Conservation (phyloP, 345 rosid genomes). For the Iberis pinnata region DNA sequence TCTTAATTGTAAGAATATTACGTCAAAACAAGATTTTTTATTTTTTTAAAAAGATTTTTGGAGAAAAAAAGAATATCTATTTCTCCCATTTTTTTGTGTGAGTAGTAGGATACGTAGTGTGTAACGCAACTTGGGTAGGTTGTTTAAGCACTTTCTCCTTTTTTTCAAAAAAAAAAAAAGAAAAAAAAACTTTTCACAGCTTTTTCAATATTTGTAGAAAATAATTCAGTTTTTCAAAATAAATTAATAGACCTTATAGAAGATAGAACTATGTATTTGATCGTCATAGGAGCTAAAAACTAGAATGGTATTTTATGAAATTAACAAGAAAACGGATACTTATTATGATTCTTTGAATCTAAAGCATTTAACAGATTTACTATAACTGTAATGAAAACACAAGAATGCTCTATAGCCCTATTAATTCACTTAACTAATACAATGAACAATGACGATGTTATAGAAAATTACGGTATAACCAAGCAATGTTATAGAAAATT, state of each 20-base stretch:
- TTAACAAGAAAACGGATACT: conserved; percentile 12
- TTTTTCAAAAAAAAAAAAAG: not conserved
- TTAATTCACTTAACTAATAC: too few relatives aligned
- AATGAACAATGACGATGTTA: too few relatives aligned
- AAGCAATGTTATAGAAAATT: too few relatives aligned
- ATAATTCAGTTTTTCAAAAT: not conserved
- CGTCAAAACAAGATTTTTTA: conserved; percentile 16
- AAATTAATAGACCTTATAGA: not conserved
- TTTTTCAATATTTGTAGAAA: conserved; percentile 17
- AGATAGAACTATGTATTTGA: not conserved
- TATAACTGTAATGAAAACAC: conserved; percentile 13
- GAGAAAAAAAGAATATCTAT: not conserved
- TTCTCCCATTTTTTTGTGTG: conserved; percentile 24
- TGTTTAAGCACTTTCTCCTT: conserved; percentile 33
- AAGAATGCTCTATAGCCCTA: too few relatives aligned
- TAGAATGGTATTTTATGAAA: not conserved
- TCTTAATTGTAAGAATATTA: conserved; percentile 26
- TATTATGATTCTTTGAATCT: conserved; percentile 25
- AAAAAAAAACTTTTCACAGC: conserved; percentile 12
- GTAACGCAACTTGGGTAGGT: conserved; percentile 37
- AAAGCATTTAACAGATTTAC: conserved; percentile 14
- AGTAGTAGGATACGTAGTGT: conserved; percentile 29
- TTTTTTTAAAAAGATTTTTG: conserved; percentile 8
- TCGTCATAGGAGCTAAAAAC: conserved; percentile 3
- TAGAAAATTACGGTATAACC: too few relatives aligned